Conservation (phyloP, 768 basidiomycete genomes). For the Termitomyces sp. region DNA sequence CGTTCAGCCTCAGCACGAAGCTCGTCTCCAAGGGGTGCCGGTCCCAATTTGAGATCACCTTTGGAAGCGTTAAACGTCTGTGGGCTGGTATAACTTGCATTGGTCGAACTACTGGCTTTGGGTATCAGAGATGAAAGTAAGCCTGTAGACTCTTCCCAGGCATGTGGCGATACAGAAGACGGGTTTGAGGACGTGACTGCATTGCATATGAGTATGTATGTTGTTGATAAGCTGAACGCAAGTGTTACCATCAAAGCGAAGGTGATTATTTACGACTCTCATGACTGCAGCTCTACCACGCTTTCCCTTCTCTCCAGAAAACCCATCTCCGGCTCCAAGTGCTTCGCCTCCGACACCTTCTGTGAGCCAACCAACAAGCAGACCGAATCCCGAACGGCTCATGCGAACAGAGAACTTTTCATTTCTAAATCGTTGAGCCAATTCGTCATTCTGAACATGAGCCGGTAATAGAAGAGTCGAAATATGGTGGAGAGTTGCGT, state of each 20-base stretch:
- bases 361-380: slow-evolving; percentile 93
- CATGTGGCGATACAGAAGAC: slow-evolving; percentile 51
- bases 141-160: slow-evolving; percentile 87
- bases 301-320: slow-evolving; percentile 75
- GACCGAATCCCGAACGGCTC: slow-evolving; percentile 86
- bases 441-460: slow-evolving; percentile 79
- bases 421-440: slow-evolving; percentile 78
- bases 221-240: slow-evolving; percentile 1
- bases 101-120: slow-evolving; percentile 44
- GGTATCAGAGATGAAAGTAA: slow-evolving; percentile 75
- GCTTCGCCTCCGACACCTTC: slow-evolving; percentile 86
- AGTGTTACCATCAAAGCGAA: slow-evolving; percentile 79
- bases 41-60: slow-evolving; percentile 82
- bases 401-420: slow-evolving; percentile 90
- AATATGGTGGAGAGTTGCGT: slow-evolving; percentile 66
- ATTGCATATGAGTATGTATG: slow-evolving; percentile 16
- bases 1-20: slow-evolving; percentile 79
- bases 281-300: slow-evolving; percentile 86
- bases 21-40: slow-evolving; percentile 71
- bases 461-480: slow-evolving; percentile 74
- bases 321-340: slow-evolving; percentile 74
- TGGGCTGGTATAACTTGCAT: slow-evolving; percentile 46
- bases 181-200: slow-evolving; percentile 70
- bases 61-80: slow-evolving; percentile 71
- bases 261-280: slow-evolving; percentile 90